Conservation (phyloP, 2,329 filamentous ascomycete genomes). For the Fusarium ramigenum region DNA sequence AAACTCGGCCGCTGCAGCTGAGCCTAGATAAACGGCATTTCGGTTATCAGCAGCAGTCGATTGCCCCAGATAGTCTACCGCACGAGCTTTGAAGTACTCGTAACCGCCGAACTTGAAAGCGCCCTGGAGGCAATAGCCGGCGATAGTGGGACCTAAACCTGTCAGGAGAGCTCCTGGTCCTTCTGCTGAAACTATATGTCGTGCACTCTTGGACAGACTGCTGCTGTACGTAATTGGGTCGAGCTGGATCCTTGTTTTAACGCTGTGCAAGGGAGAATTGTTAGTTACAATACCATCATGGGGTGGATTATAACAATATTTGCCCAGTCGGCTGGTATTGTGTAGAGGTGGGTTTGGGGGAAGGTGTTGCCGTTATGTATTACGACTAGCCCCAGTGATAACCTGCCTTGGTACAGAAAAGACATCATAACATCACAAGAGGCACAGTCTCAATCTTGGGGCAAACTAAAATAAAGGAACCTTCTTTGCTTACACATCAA, state of each 20-base stretch:
- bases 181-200: not conserved
- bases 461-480: not conserved
- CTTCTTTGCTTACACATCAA: not conserved
- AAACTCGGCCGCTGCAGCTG: not conserved
- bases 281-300: not conserved
- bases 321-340: not conserved
- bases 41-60: not conserved
- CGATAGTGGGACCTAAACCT: not conserved
- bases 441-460: not conserved
- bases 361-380: not conserved
- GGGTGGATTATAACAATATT: not conserved
- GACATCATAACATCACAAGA: not conserved
- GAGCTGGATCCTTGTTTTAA: not conserved
- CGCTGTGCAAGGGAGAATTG: not conserved
- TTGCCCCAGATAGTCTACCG: not conserved
- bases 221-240: not conserved
- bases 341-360: not conserved
- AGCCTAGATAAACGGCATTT: not conserved
- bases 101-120: not conserved
- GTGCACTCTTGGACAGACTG: not conserved
- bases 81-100: not conserved
- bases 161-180: not conserved
- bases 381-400: not conserved
- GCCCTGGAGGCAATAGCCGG: not conserved
- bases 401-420: not conserved